Conservation (phyloP, 495 filamentous ascomycete genomes). For the Cladorrhinum samala region DNA sequence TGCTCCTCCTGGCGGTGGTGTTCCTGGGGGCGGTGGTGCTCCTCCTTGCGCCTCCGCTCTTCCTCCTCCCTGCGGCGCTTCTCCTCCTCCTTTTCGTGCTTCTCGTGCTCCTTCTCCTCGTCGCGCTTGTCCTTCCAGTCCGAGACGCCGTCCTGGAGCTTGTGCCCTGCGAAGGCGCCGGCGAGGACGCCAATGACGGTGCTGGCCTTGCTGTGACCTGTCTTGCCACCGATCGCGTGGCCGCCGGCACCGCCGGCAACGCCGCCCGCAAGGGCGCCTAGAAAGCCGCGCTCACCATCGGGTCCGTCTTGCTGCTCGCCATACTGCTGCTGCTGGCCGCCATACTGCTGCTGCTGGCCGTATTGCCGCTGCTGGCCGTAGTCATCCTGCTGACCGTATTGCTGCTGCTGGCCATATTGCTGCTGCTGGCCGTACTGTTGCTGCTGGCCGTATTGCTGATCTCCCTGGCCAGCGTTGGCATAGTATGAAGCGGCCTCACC, state of each 20-base stretch:
- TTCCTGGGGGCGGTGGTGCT: constrained; percentile 1
- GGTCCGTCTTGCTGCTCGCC: constrained; percentile 15
- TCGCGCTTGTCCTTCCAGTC: constrained; percentile 34
- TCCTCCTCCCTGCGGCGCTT: constrained; percentile 10
- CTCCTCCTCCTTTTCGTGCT: constrained; percentile 33
- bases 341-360: constrained; percentile 12
- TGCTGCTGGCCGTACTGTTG: no score
- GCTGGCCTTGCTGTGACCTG: constrained; percentile 24
- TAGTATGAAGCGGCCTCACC: constrained; percentile 22
- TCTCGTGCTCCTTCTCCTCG: constrained; percentile 31
- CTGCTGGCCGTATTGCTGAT: constrained; percentile 14
- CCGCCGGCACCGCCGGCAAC: constrained; percentile 30
- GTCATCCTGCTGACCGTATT: no score
- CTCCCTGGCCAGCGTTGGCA: constrained; percentile 7
- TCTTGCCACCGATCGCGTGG: constrained; percentile 29
- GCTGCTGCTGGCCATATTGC: constrained; percentile 10
- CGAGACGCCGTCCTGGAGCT: constrained; percentile 30
- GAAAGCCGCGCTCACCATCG: constrained; percentile 31
- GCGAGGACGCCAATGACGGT: constrained; percentile 28
- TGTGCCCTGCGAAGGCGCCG: constrained; percentile 33
- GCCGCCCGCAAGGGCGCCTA: constrained; percentile 30
- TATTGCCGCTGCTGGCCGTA: constrained; percentile 9
- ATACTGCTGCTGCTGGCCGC: constrained; percentile 15
- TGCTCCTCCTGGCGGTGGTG: constrained; percentile 10
- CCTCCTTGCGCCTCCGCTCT: constrained; percentile 7